These are phyloP conservation scores for Tolypocladium nubicola DNA, from an alignment of 2,329 filamentous ascomycete species.

Conservation along the genomic window DNA sequence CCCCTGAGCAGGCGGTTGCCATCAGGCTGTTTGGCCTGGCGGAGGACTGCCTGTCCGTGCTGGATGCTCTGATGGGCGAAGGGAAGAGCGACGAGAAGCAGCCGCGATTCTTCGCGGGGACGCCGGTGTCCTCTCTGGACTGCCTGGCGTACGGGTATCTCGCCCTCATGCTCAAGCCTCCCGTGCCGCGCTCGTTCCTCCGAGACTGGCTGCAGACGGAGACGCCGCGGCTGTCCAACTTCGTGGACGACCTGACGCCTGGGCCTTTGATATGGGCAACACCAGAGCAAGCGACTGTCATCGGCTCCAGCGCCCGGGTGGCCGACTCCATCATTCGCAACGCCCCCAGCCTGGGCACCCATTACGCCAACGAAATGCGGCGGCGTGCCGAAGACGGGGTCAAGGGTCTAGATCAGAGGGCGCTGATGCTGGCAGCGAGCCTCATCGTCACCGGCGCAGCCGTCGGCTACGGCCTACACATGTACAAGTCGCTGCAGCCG, in stretches of 20 bases:
- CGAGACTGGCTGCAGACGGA: slow-evolving; percentile 28
- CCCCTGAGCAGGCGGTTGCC: slow-evolving; percentile 58
- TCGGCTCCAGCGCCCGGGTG: slow-evolving; percentile 17
- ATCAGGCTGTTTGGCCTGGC: slow-evolving; percentile 70
- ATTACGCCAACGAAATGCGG: slow-evolving; percentile 25
- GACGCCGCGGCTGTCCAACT: slow-evolving; percentile 17
- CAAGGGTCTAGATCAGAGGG: slow-evolving; percentile 21
- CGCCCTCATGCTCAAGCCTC: slow-evolving; percentile 51
- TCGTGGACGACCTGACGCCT: slow-evolving; percentile 19
- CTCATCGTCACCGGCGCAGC: slow-evolving; percentile 26
- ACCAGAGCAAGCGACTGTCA: slow-evolving; percentile 9
- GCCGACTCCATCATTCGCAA: slow-evolving; percentile 24
- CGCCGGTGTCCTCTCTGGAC: slow-evolving; percentile 41
- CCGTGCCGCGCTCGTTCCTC: slow-evolving; percentile 31
- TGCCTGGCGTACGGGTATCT: slow-evolving; percentile 76
- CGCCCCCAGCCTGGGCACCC: slow-evolving; percentile 22
- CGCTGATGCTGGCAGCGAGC: slow-evolving; percentile 19
- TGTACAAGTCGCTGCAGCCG: slow-evolving; percentile 30
- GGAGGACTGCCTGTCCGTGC: slow-evolving; percentile 57
- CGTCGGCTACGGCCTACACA: slow-evolving; percentile 25
- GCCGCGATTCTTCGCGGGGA: slow-evolving; percentile 20
- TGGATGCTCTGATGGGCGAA: slow-evolving; percentile 43
- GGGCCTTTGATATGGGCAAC: slow-evolving; percentile 17
- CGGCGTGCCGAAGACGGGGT: slow-evolving; percentile 21
- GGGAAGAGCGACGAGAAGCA: slow-evolving; percentile 9